These are phyloP conservation scores for Ophiobolus disseminans DNA, from an alignment of 2,329 filamentous ascomycete species.

Conservation along the genomic window DNA sequence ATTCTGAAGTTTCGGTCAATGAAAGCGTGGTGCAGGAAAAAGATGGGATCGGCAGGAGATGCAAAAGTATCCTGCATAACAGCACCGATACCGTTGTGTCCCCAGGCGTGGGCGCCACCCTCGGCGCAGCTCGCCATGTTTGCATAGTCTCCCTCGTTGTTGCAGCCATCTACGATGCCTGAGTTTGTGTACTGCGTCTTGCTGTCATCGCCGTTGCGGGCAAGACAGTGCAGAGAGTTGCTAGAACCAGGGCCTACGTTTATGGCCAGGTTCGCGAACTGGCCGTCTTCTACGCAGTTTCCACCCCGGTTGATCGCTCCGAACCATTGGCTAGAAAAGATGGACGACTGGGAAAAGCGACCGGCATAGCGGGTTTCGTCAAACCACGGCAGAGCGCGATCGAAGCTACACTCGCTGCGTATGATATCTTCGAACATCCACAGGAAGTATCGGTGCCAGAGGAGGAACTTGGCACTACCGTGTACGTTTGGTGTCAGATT, in stretches of 20 bases:
- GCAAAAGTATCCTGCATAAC: slow-evolving; percentile 44
- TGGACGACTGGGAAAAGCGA: slow-evolving; percentile 34
- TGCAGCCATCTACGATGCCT: slow-evolving; percentile 39
- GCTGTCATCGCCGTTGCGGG: slow-evolving; percentile 34
- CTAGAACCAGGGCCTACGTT: slow-evolving; percentile 39
- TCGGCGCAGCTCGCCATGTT: slow-evolving; percentile 41
- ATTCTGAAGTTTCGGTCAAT: slow-evolving; percentile 60
- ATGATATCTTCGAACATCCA: slow-evolving; percentile 53
- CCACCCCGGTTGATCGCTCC: slow-evolving; percentile 33
- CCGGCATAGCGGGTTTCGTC: slow-evolving; percentile 45
- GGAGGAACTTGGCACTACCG: slow-evolving; percentile 47
- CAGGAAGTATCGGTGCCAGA: slow-evolving; percentile 54
- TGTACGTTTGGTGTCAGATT: slow-evolving; percentile 43
- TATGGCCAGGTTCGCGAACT: slow-evolving; percentile 41
- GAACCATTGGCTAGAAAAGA: slow-evolving; percentile 40
- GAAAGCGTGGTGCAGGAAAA: slow-evolving; percentile 59
- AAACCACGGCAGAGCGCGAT: slow-evolving; percentile 48
- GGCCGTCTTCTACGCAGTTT: slow-evolving; percentile 40
- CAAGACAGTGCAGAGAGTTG: slow-evolving; percentile 41
- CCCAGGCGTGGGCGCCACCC: slow-evolving; percentile 42
- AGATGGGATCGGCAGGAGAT: slow-evolving; percentile 49
- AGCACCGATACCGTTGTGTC: slow-evolving; percentile 46
- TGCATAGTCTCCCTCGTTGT: slow-evolving; percentile 28
- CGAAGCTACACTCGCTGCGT: slow-evolving; percentile 53
- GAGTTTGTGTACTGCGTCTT: slow-evolving; percentile 37